Evolutionary conservation across 2,329 filamentous ascomycete genomes (phyloP), one percentile per base, ranked within the genome.

Genomic region (Botrytis deweyae): DNA sequence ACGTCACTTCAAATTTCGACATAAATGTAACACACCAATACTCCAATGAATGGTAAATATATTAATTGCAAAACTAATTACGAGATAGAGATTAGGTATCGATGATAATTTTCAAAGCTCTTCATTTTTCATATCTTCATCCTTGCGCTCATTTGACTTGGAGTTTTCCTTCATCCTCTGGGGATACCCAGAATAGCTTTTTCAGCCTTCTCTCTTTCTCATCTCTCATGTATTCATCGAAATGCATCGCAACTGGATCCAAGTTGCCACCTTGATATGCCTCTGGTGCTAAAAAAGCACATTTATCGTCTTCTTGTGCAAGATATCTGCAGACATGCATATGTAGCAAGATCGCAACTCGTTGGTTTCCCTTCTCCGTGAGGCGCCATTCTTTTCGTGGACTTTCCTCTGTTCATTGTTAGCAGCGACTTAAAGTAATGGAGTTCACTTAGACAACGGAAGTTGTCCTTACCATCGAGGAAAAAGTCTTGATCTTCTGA

Each of bases 311-410:
- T 40, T 79, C 78, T 61, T 67, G 73, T 22, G 81, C 80, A 52
- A 82, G 79, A 76, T 82, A 83, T 61, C 80, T 75, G 74, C 83
- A 83, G 22, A 83, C 77, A 75, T 84, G 82, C 72, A 78, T 76
- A 68, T 82, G 80, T 33, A 83, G 77, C 44, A 82, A 77, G n/a
- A 81, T 80, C 8, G 82, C 80, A 14, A 82, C 81, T 12, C 81
- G 78, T 75, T 81, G 79, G 62, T 82, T 81, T 1, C 80, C 82
- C 44, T 77, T 76, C 72, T 80, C 77, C 12, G 81, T 81, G 49
- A 81, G 74, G 61, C 80, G 79, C 80, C 79, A 81, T 74, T 78
- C 76, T 52, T 79, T 77, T 1, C 76, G 75, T 8, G 74, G 67
- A 33, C 75, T 79, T 16, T 75, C 72, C 52, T 78, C 79, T 79